A percentile compares a stretch with the other conserved stretches of the same genome.
Evolutionary conservation across 2,329 filamentous ascomycete genomes (phyloP).

Genomic region (Fusarium nisikadoi): DNA sequence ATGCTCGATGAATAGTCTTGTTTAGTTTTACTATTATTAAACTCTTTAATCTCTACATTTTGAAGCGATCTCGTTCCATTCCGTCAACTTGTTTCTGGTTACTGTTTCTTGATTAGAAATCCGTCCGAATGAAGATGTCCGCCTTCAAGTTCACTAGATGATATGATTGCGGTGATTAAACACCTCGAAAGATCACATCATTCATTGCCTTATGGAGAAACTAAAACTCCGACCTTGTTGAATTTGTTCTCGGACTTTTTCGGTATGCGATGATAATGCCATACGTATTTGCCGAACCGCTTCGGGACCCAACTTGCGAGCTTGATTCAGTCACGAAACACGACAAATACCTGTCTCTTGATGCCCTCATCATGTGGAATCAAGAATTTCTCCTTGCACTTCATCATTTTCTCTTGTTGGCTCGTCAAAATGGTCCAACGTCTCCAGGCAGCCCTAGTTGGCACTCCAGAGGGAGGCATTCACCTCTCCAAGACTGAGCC

Average conservation of each 20-base stretch:
- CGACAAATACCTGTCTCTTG: neutral
- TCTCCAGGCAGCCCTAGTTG: neutral
- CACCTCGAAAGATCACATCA: no score
- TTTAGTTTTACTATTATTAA: no score
- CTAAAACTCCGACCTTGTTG: neutral
- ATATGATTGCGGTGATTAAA: no score
- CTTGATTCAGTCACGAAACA: neutral
- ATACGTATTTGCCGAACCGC: neutral
- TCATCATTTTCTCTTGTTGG: neutral
- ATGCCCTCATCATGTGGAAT: fast-evolving
- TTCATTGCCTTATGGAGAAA: no score
- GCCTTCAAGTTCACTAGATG: no score
- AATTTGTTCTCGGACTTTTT: neutral
- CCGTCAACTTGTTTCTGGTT: no score
- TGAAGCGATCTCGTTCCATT: no score
- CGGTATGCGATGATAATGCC: neutral
- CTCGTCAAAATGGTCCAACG: neutral
- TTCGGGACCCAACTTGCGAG: neutral
- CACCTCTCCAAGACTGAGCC: neutral
- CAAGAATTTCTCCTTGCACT: fast-evolving
- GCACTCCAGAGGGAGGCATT: neutral
- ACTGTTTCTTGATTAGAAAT: no score
- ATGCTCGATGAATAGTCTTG: no score
- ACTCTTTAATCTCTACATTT: no score
- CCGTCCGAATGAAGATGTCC: no score